Percentiles rank a stretch among this genome's conserved stretches.
These are phyloP conservation scores for Lactuca saligna DNA, from an alignment of 129 eudicot genomes.

Conservation along the genomic window DNA sequence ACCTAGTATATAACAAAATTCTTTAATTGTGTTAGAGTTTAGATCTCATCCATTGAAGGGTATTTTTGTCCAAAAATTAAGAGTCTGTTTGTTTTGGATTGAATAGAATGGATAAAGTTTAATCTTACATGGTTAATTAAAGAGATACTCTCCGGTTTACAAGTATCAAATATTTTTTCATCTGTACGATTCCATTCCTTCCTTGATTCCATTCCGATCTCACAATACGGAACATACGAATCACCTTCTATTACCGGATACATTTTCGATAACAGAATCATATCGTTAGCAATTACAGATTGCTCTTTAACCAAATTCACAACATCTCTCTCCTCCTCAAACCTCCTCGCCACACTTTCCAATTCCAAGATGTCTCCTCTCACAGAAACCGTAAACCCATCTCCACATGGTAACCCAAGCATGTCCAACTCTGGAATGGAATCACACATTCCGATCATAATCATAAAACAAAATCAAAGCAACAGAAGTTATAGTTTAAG, in stretches of 20 bases:
- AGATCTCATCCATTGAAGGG: background rate
- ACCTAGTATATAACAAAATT: slow-evolving; percentile 33
- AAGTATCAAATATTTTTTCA: slow-evolving; percentile 31
- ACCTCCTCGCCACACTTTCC: slow-evolving; percentile 75
- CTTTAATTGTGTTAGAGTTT: background rate
- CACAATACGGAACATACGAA: slow-evolving; percentile 67
- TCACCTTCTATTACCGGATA: slow-evolving; percentile 56
- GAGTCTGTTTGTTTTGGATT: no score
- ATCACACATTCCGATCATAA: slow-evolving; percentile 4
- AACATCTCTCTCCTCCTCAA: slow-evolving; percentile 67
- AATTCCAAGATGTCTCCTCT: slow-evolving; percentile 67
- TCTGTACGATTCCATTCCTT: background rate
- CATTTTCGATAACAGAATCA: slow-evolving; percentile 47
- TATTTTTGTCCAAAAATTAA: background rate
- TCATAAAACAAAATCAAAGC: slow-evolving; percentile 8
- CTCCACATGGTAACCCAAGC: slow-evolving; percentile 70
- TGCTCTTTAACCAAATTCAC: slow-evolving; percentile 45
- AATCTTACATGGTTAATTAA: slow-evolving; percentile 43
- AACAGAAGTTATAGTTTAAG: background rate
- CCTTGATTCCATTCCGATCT: slow-evolving; percentile 3
- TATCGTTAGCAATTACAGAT: slow-evolving; percentile 45
- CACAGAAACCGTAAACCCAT: slow-evolving; percentile 46
- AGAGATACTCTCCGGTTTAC: slow-evolving; percentile 26
- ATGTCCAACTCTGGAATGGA: slow-evolving; percentile 51
- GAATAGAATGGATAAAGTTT: background rate